phyloP scores from a whole-genome alignment of 148 eudicot genomes.

The Drosera capensis region DNA sequence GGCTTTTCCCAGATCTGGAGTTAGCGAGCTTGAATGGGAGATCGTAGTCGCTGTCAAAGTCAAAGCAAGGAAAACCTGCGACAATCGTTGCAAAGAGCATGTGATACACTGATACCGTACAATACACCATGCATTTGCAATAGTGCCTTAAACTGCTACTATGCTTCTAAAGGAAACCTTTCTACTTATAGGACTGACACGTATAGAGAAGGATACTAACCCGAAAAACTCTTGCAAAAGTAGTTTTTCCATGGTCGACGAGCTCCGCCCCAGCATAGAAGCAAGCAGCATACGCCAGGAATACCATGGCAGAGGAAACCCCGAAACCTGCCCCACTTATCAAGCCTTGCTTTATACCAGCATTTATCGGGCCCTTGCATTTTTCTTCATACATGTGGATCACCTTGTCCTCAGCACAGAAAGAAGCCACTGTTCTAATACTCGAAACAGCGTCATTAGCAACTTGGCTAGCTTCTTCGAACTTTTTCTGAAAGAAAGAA shows the following conservation, averaged over 20 bases:
- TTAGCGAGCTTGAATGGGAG: conserved; percentile 27
- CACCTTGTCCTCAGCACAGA: too few relatives aligned
- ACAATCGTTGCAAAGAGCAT: not conserved
- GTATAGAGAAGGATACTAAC: conserved; percentile 13
- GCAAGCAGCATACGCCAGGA: not conserved
- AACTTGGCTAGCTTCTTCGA: conserved; percentile 49
- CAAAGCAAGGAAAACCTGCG: conserved; percentile 49
- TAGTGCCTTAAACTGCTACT: too few relatives aligned
- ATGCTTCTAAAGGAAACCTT: not conserved
- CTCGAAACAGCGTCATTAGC: too few relatives aligned
- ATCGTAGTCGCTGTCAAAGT: conserved; percentile 31
- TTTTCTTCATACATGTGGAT: too few relatives aligned
- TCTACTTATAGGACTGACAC: not conserved
- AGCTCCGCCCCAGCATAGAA: conserved; percentile 1
- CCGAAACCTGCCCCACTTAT: conserved; percentile 1
- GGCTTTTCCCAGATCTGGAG: conserved; percentile 36
- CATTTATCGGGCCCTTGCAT: not conserved
- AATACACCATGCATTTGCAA: too few relatives aligned
- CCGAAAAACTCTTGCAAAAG: conserved; percentile 19
- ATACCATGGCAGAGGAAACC: not conserved
- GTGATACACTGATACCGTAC: not conserved
- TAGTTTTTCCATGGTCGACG: not conserved
- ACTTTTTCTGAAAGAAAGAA: conserved; percentile 60
- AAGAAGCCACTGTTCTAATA: too few relatives aligned
- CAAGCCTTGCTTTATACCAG: not conserved